Evolutionary conservation across 2,329 filamentous ascomycete species (phyloP).

Genomic region (Laburnicola sp.): DNA sequence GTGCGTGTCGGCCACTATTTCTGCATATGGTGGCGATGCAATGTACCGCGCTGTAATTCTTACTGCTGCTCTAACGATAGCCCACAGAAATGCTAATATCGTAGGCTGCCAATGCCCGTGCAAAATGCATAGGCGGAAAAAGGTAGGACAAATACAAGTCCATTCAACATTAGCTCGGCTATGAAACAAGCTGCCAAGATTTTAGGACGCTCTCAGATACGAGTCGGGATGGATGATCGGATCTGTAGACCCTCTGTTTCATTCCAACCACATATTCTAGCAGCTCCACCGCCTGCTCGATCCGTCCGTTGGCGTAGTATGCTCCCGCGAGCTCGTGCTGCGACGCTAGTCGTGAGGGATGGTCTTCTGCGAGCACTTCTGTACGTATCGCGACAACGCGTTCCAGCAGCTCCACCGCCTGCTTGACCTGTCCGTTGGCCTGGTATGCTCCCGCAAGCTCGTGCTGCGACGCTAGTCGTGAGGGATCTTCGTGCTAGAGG

Average conservation of each 20-base stretch:
- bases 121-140: no score
- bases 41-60: no score
- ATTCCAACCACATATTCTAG: neutral
- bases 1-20: no score
- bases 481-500: no score
- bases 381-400: neutral
- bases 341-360: neutral
- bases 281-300: neutral
- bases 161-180: neutral
- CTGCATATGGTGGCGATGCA: no score
- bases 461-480: neutral
- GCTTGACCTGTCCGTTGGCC: neutral
- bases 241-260: neutral
- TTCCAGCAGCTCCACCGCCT: neutral
- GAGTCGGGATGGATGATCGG: conserved; percentile 1
- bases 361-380: neutral
- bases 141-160: no score
- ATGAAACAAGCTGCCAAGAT: neutral
- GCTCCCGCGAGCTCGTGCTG: no score
- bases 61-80: no score
- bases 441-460: neutral
- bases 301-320: no score
- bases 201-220: neutral
- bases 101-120: no score
- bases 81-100: no score